A percentile compares a stretch with the other conserved stretches of the same genome.
Conservation (phyloP, 805 yeast genomes). For the Ogataea nakhonphanomensis region DNA sequence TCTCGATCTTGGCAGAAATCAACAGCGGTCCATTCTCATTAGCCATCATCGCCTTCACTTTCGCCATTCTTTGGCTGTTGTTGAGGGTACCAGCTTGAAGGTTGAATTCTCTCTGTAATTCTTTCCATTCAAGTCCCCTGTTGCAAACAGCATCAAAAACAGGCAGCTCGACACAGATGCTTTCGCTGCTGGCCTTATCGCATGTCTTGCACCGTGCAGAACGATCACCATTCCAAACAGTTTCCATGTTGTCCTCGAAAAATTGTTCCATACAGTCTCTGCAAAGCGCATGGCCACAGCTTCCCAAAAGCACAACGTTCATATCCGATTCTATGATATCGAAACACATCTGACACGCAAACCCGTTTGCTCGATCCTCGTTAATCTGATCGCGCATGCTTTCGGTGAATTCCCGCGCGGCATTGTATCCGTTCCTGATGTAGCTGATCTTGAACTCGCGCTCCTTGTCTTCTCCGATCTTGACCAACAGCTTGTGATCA, state of each 20-base stretch:
- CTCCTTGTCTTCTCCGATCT: slow-evolving; percentile 51
- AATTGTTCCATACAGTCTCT: slow-evolving; percentile 52
- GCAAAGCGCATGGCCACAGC: slow-evolving; percentile 79
- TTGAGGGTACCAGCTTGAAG: slow-evolving; percentile 25
- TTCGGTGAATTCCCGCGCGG: slow-evolving; percentile 20
- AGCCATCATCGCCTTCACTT: slow-evolving; percentile 28
- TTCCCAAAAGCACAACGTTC: slow-evolving; percentile 43
- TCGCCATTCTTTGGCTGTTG: slow-evolving; percentile 23
- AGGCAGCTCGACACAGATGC: slow-evolving; percentile 41
- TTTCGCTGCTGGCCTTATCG: slow-evolving; percentile 35
- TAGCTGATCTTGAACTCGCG: slow-evolving; percentile 34
- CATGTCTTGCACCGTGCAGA: slow-evolving; percentile 58
- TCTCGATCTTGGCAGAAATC: slow-evolving; percentile 67
- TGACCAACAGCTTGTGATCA: slow-evolving; percentile 71
- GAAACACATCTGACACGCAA: slow-evolving; percentile 63
- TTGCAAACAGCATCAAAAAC: slow-evolving; percentile 48
- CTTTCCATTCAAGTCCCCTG: slow-evolving; percentile 28
- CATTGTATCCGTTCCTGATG: slow-evolving; percentile 29
- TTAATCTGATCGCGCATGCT: slow-evolving; percentile 35
- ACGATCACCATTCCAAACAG: slow-evolving; percentile 30
- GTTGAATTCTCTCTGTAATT: slow-evolving; percentile 21
- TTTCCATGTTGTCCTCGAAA: slow-evolving; percentile 41
- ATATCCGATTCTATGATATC: slow-evolving; percentile 47
- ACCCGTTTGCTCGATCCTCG: slow-evolving; percentile 35
- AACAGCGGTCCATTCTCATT: slow-evolving; percentile 42